Evolutionary conservation across 2,329 filamentous ascomycete species (phyloP).

Genomic region (Aspergillus eucalypticola): DNA sequence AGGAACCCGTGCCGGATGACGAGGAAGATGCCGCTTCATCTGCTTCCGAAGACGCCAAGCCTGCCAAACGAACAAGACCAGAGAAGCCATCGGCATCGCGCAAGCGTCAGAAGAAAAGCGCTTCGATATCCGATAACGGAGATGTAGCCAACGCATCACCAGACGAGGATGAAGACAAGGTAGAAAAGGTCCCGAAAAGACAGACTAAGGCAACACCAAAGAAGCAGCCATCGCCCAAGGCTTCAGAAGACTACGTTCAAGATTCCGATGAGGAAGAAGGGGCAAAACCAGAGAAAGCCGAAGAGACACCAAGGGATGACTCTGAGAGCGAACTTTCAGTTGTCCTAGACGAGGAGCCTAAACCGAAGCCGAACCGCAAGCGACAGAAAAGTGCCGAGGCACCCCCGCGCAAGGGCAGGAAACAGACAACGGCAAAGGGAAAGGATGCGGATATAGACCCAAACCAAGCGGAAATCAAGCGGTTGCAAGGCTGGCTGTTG

Average conservation of each 20-base stretch:
- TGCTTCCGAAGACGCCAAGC: slow-evolving; percentile 24
- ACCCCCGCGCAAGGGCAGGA: slow-evolving; percentile 31
- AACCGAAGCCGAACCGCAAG: slow-evolving; percentile 61
- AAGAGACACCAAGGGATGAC: slow-evolving; percentile 41
- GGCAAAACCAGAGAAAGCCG: slow-evolving; percentile 27
- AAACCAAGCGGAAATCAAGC: slow-evolving; percentile 80
- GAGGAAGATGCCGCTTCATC: slow-evolving; percentile 14
- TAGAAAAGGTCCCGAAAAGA: slow-evolving; percentile 15
- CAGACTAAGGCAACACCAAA: slow-evolving; percentile 10
- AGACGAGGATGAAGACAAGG: slow-evolving; percentile 25
- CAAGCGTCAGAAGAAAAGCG: slow-evolving; percentile 39
- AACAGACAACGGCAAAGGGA: slow-evolving; percentile 36
- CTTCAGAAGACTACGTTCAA: slow-evolving; percentile 12
- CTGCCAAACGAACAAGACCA: slow-evolving; percentile 32
- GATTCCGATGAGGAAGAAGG: slow-evolving; percentile 19
- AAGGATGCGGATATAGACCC: slow-evolving; percentile 57
- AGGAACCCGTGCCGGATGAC: slow-evolving; percentile 15
- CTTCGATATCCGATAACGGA: slow-evolving; percentile 28
- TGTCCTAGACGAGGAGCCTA: slow-evolving; percentile 72
- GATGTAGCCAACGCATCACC: slow-evolving; percentile 14
- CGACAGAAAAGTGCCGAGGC: slow-evolving; percentile 33
- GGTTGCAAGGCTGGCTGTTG: slow-evolving; percentile 77
- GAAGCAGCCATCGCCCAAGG: slow-evolving; percentile 12
- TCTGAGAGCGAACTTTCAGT: slow-evolving; percentile 69
- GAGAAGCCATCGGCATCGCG: slow-evolving; percentile 25